Base-by-base conservation (phyloP, 768 basidiomycete genomes). In the Pseudohyphozyma bogoriensis region DNA sequence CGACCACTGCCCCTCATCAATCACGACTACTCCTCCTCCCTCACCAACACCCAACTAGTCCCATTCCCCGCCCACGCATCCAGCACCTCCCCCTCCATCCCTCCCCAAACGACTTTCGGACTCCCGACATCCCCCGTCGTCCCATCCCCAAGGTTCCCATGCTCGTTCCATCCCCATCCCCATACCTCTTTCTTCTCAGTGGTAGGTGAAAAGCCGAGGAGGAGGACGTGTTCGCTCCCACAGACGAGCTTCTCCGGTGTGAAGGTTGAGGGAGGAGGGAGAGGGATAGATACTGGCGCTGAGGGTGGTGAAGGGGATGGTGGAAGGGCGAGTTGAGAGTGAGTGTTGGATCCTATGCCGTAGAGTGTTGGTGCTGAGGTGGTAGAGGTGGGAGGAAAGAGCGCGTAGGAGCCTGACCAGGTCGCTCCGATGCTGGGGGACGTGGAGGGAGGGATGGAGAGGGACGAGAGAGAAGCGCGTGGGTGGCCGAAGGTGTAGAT, bases 161-260 rank as follows among this genome's bases (percentile, higher is more conserved):
- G 93, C 73, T 97, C 93, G 72, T 96, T 97, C 92, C 93, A 97
- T 0, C 93, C 93, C 88, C 92, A 95, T 0, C 82, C 87, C 81
- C 83, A 87, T 0, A 91, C 79, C 64, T 81, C 79, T 11, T 55
- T 63, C 8, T 8, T 49, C 46, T 18, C 29, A 45, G 29, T 28
- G 37, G 24, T 13, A 15, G 28, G n/a, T 56, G 37, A 24, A 60
- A 22, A 39, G 33, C 6, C 64, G 53, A 53, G 39, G 20, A 73
- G 68, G 12, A 95, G 73, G 4, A 88, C 80, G 73, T 96, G 91
- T 73, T 96, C 92, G 67, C 86, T 89, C 24, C 91, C 90, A 58
- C 85, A 87, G 0, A 80, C 81, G 18, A 92, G 60, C 35, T 62
- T 60, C 8, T n/a, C 26, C 22, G 24, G 11, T 12, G 16, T 1